Percentiles rank a stretch among this genome's conserved stretches.
Evolutionary conservation across 2,329 filamentous ascomycete species (phyloP).

Genomic region (Colletotrichum sp.): DNA sequence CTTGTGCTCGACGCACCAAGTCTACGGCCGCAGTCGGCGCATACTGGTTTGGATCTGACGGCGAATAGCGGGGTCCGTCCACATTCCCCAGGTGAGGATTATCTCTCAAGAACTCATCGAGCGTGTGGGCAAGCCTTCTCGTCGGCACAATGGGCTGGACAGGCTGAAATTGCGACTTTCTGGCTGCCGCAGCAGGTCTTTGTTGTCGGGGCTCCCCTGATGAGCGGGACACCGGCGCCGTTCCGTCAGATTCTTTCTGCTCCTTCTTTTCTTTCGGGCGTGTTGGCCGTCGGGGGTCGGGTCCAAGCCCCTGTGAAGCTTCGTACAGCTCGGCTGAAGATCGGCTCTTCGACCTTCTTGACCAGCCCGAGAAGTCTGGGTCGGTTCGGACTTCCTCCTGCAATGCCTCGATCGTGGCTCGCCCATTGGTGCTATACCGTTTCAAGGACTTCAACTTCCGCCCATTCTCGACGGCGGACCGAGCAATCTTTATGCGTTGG

Average conservation of each 20-base stretch:
- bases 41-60: not conserved
- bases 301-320: not conserved
- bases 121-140: not conserved
- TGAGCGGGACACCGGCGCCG: not conserved
- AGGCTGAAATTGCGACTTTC: not conserved
- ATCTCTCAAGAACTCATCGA: not conserved
- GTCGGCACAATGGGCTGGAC: not conserved
- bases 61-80: not conserved
- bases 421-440: constrained; percentile 28
- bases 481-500: constrained; percentile 56
- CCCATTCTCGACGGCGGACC: constrained; percentile 56
- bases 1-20: constrained; percentile 7
- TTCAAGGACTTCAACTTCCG: constrained; percentile 51
- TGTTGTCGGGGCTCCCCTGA: not conserved
- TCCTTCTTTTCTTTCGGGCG: not conserved
- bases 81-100: not conserved
- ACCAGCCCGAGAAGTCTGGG: constrained; percentile 29
- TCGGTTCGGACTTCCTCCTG: constrained; percentile 25
- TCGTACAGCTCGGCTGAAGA: not conserved
- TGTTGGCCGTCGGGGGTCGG: constrained; percentile 2
- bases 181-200: not conserved
- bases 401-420: constrained; percentile 19
- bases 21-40: not conserved
- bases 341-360: not conserved
- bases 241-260: not conserved